Base-by-base conservation (phyloP, 805 yeast genomes). In the Wickerhamomyces kurtzmanii region DNA sequence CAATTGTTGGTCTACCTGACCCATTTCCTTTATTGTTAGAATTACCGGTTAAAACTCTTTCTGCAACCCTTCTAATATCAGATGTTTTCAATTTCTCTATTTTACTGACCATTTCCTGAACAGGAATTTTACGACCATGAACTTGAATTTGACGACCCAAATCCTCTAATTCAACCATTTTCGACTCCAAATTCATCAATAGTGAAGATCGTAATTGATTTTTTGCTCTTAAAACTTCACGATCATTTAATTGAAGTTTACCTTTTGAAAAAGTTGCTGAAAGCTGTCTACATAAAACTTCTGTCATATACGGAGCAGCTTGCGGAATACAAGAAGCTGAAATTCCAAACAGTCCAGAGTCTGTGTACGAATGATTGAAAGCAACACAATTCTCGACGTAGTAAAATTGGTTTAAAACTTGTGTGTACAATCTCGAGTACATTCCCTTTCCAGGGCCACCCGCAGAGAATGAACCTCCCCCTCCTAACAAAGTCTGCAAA, bases 371-470 rank as follows among this genome's bases (percentile, higher is more conserved):
- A 53, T 86, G 94, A 53, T 86, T 85, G 59, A 87, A 86, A 6
- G 93, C 71, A 43, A 75, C 63, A 51, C 95, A 85, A 44, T 81
- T 78, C 48, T 91, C 98, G 28, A 91, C 75, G 50, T 80, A 87
- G 22, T 93, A 94, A 49, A 81, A 83, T 50, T 80, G 91, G 55
- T 89, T 89, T 49, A 91, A 64, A 3, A 91, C 94, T 42, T 86
- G 74, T 0, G 95, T 84, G 59, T 86, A 91, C 15, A 93, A 70
- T 33, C 97, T 68, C 4, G 96, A 84, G 51, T 86, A 91, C 97
- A 91, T 87, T 4, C 98, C 98, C 55, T 91, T 91, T 30, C 98
- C 98, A 12, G 98, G 98, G 0, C 98, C 98, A 39, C 98, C 98
- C 8, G 98, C 97, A 12, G 93, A 78, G 49, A 91, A 91, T 2